Evolutionary conservation across 495 filamentous ascomycete genomes (phyloP).

Genomic region (Elasticomyces elasticus): DNA sequence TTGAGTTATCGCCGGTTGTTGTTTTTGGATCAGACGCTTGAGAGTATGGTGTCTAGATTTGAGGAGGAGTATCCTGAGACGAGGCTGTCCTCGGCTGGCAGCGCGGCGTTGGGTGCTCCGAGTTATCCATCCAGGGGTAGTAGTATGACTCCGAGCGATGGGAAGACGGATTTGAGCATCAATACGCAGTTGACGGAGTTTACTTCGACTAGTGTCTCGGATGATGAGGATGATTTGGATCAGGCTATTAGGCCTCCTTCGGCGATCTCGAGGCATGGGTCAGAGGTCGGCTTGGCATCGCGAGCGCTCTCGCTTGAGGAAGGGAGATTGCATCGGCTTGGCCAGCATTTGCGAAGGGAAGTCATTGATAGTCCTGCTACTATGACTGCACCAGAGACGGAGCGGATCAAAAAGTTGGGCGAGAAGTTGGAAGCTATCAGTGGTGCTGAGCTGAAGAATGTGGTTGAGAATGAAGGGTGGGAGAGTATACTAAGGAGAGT

Average conservation of each 20-base stretch:
- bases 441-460: conserved; percentile 27
- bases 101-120: conserved; percentile 4
- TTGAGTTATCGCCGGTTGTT: conserved; percentile 70
- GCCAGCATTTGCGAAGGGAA: conserved; percentile 68
- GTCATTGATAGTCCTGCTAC: conserved; percentile 30
- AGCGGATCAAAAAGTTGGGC: conserved; percentile 16
- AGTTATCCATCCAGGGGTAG: conserved; percentile 23
- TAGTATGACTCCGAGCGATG: conserved; percentile 34
- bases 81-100: conserved; percentile 39
- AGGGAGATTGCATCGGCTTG: conserved; percentile 74
- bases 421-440: conserved; percentile 20
- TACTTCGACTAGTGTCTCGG: conserved; percentile 15
- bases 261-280: conserved; percentile 56
- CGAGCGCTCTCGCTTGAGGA: conserved; percentile 78
- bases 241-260: neutral
- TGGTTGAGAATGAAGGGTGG: conserved; percentile 22
- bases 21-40: conserved; percentile 82
- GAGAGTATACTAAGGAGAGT: conserved; percentile 24
- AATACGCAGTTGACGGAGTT: conserved; percentile 9
- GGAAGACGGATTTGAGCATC: conserved; percentile 23
- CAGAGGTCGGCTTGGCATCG: conserved; percentile 68
- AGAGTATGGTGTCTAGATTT: conserved; percentile 86
- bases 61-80: conserved; percentile 94
- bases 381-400: conserved; percentile 6
- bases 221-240: conserved; percentile 22